Evolutionary conservation across 2,329 filamentous ascomycete species (phyloP), one percentile per base, ranked within the genome.

Genomic region (Alternaria triticina): DNA sequence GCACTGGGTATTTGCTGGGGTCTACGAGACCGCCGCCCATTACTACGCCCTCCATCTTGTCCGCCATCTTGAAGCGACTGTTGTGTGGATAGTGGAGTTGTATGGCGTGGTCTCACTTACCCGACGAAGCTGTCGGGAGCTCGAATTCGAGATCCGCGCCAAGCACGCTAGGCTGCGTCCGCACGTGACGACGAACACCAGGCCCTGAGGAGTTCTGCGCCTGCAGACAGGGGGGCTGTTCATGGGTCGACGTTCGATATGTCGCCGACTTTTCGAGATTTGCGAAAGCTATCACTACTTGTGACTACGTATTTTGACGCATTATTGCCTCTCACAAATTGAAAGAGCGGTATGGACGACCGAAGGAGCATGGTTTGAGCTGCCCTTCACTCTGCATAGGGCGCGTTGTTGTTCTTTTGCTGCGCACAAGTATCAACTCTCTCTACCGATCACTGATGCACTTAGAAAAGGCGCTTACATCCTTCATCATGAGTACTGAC

Each of bases 31-130:
- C 62, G 11, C 64, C 65, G 54, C 66, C 63, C 62, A 67, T 59
- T 15, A 73, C 65, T 54, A 78, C 72, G 44, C 76, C 77, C 65
- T 79, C 77, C 76, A 79, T 78, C 64, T 77, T 75, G 62, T 78
- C 77, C 54, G 70, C 75, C 77, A 78, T 78, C 51, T 61, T 65
- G 66, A 55, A 59, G 61, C 51, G 61, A 59, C 45, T 57, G 64
- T 59, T 49, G 44, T 47, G 61, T 59, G 57, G 52, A 45, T 36
- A 57, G 57, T 57, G 55, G 40, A 56, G 40, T 54, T 51, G 17
- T 61, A 60, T 30, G 33, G 63, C 44, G 54, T 57, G 22, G 54
- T 46, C 51, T 47, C 40, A 46, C 44, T 22, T 12, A 51, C 54
- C 25, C 44, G 61, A 28, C 65, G 67, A 70, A 68, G 67, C 55